Conservation (phyloP, 1,284 basidiomycete species). For the Anthracocystis walkeri region DNA sequence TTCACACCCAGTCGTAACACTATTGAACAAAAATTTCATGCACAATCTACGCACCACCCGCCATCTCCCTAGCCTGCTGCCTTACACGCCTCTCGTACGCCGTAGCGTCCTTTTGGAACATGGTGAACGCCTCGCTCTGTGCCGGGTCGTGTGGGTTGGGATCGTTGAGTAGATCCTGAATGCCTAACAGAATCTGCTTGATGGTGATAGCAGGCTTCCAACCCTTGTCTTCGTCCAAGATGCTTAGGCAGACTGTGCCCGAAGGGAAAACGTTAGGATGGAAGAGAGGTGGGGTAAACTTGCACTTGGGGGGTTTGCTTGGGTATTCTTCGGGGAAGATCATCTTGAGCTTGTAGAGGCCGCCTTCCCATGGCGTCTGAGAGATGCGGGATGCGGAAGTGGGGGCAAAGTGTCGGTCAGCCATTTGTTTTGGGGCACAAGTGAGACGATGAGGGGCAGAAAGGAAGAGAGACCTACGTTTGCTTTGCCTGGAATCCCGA, state of each 20-base stretch:
- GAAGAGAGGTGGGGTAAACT: conserved; percentile 95
- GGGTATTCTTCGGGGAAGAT: conserved; percentile 77
- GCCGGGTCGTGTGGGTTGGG: conserved; percentile 95
- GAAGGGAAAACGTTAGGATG: conserved; percentile 99
- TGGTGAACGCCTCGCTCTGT: conserved; percentile 94
- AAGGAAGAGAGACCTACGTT: conserved; percentile 54
- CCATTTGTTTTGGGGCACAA: neutral
- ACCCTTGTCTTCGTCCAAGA: conserved; percentile 97
- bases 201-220: conserved; percentile 99
- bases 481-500: conserved; percentile 74
- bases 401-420: neutral
- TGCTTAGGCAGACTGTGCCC: conserved; percentile 97
- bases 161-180: conserved; percentile 92
- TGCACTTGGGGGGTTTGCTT: conserved; percentile 96
- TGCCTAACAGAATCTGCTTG: conserved; percentile 96
- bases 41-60: conserved; percentile 25
- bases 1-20: no score
- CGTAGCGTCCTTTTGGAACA: conserved; percentile 79
- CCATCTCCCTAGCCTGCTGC: conserved; percentile 59
- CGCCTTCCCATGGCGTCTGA: conserved; percentile 96
- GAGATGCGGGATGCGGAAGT: neutral
- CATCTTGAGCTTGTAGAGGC: conserved; percentile 92
- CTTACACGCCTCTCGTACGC: conserved; percentile 62
- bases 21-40: no score
- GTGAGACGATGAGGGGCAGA: neutral